Base-by-base conservation (phyloP, 768 basidiomycete species). In the Naganishia kalamii region DNA sequence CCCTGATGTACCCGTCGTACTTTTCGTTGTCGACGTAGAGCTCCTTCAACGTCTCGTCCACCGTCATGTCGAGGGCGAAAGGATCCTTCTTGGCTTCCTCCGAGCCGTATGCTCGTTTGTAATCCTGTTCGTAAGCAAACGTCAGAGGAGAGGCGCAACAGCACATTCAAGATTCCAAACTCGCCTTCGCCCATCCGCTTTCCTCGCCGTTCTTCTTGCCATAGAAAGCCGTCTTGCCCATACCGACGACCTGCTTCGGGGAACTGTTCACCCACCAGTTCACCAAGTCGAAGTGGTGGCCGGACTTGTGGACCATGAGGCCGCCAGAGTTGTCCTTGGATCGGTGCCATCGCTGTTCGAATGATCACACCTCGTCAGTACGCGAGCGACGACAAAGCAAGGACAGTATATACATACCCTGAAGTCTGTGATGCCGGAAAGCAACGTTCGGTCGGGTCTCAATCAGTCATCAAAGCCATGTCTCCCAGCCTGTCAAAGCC, bases 251-350 rank as follows among this genome's bases (percentile, higher is more conserved):
- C 4, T 76, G 77, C 51, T 78, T 78, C 0, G 82, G 83, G 57
- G 79, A 74, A 19, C 82, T 78, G 41, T 81, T 79, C 65, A 84
- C 78, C 83, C 82, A 84, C 81, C 82, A 84, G 68, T 83, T 83
- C 52, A 84, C 62, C 62, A 48, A 60, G 67, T 83, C 83, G 68
- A 83, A 83, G 73, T 83, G 80, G 49, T 81, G 81, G 0, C 81
- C 80, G 8, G 79, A 73, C 71, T 82, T 82, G 74, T 82, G 81
- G 0, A 81, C 78, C 80, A 82, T 81, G 32, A 82, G 74, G 0
- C 81, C 81, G 2, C 81, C 81, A 4, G 80, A 80, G 69, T 81
- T 80, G 10, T 68, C 68, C 70, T 81, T 82, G 17, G 37, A 40
- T 32, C 65, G 35, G 37, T 65, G 63, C 63, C 63, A 65, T 43